Evolutionary conservation across 176 grass and related monocot genomes (phyloP).

Genomic region (Oryza australiensis): DNA sequence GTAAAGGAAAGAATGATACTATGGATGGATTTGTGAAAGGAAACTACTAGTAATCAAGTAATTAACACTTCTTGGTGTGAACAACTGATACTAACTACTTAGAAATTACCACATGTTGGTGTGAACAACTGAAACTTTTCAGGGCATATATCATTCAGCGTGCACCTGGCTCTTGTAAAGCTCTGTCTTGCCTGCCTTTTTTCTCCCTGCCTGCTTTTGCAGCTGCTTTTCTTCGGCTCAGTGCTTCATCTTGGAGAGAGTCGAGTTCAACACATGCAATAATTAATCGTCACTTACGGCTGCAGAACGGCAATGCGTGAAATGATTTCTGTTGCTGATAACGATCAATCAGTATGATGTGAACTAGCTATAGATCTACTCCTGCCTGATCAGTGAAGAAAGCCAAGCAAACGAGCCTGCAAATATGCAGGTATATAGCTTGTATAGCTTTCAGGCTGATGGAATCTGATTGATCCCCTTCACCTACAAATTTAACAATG

Average conservation of each 20-base stretch:
- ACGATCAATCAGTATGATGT: not conserved
- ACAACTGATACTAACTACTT: not conserved
- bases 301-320: constrained; percentile 1
- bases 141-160: constrained; percentile 58
- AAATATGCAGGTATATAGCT: too few relatives aligned
- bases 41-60: not conserved
- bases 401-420: not conserved
- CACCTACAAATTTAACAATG: constrained; percentile 11
- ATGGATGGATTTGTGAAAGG: not conserved
- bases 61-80: not conserved
- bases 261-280: constrained; percentile 37
- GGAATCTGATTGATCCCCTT: constrained; percentile 44
- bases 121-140: constrained; percentile 29
- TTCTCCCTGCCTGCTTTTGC: constrained; percentile 3
- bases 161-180: constrained; percentile 40
- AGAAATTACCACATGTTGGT: not conserved
- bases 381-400: not conserved
- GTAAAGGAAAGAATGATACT: not conserved
- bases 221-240: not conserved
- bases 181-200: constrained; percentile 27
- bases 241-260: constrained; percentile 18
- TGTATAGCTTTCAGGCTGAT: not conserved
- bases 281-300: constrained; percentile 25
- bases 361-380: not conserved
- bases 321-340: constrained; percentile 30